Base-by-base conservation (phyloP, 164 flowering plant species). In the Umbilicus rupestris region DNA sequence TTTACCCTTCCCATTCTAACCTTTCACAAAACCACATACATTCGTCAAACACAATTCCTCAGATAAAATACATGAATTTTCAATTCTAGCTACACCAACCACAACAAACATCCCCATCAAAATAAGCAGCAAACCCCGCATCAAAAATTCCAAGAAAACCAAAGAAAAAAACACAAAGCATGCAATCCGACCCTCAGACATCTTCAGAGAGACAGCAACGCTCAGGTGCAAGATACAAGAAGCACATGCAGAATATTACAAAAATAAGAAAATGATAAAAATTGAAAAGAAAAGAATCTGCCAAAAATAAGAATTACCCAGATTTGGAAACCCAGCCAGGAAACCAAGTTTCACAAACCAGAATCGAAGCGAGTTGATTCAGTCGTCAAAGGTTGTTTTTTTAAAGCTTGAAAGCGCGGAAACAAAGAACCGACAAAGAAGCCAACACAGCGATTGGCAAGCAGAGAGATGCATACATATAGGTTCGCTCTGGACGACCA, bases 1-100 rank as follows among this genome's bases (percentile, higher is more conserved):
- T 78, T 80, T 44, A 80, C 83, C 76, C 83, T 76, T 29, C 83
- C 83, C 83, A 80, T 78, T 66, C 82, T 79, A 59, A 65, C 28
- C 64, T 66, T 63, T 8, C 20, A 45, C 22, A 41, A 41, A n/a
- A 41, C 7, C 44, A 41, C 44, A 41, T 14, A 6, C 44, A 41
- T 10, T 14, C 12, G 10, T 10, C 1, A 14, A 41, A 41, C 5
- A 50, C 28, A 50, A 7, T 22, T 3, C 16, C 19, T 14, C 10
- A 50, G 22, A 50, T n/a, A 19, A n/a, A 47, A 19, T 2, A 47
- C 52, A 47, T 22, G 8, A 47, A 35, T 35, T 35, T 47, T 47
- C 52, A 47, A 50, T 50, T 49, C 26, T 10, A 49, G 26, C 16
- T 12, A 26, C 22, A 55, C 14, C 29, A 5, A 20, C n/a, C n/a